Evolutionary conservation across 106 monocot species (phyloP).

Genomic region (Iris macrosiphon): DNA sequence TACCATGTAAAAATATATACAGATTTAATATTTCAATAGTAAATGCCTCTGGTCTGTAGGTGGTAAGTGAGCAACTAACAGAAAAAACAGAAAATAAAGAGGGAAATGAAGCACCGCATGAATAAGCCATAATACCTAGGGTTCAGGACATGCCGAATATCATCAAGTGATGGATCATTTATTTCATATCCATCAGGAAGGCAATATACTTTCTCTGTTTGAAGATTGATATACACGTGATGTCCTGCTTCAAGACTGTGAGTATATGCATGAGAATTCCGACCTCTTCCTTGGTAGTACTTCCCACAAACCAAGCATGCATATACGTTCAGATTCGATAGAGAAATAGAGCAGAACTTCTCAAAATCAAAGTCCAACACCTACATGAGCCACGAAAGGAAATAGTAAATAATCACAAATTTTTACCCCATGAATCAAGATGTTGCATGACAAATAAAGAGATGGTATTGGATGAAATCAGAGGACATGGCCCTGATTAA

Average conservation of each 20-base stretch:
- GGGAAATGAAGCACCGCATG: neutral
- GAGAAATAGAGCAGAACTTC: slow-evolving; percentile 93
- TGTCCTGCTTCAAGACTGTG: slow-evolving; percentile 96
- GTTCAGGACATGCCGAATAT: slow-evolving; percentile 86
- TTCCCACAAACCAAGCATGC: slow-evolving; percentile 99
- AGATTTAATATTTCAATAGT: no score
- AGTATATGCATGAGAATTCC: slow-evolving; percentile 98
- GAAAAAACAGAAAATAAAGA: neutral
- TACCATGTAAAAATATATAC: no score
- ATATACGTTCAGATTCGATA: slow-evolving; percentile 98
- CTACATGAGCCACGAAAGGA: slow-evolving; percentile 50
- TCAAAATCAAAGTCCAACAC: slow-evolving; percentile 99
- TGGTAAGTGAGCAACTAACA: neutral
- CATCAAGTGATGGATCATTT: slow-evolving; percentile 86
- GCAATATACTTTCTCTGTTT: slow-evolving; percentile 88
- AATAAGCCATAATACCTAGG: slow-evolving; percentile 47
- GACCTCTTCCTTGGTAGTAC: slow-evolving; percentile 97
- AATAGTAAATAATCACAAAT: no score
- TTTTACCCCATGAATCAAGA: no score
- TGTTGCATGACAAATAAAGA: no score
- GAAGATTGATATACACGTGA: slow-evolving; percentile 91
- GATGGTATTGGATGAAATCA: no score
- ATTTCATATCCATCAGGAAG: slow-evolving; percentile 97
- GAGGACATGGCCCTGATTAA: no score
- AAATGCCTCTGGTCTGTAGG: no score